Percentiles rank a stretch among this genome's conserved stretches.
These are phyloP conservation scores for Pittosporum tobira DNA, from an alignment of 129 eudicot genomes.

Conservation along the genomic window DNA sequence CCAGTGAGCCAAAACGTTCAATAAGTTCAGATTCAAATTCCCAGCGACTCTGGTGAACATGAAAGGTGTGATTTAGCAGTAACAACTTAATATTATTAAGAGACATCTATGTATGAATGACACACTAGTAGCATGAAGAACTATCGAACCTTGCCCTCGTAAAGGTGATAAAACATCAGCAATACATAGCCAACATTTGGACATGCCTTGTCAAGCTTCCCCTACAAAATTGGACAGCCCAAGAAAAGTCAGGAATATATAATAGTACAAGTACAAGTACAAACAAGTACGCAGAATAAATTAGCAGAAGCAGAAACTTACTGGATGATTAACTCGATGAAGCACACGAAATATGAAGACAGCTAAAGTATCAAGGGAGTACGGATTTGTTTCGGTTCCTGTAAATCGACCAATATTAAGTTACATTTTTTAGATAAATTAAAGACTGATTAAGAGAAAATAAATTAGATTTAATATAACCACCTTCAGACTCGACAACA, in stretches of 20 bases:
- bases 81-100: neutral
- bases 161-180: slow-evolving; percentile 89
- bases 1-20: slow-evolving; percentile 93
- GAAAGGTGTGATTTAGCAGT: neutral
- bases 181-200: slow-evolving; percentile 84
- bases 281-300: neutral
- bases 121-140: neutral
- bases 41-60: slow-evolving; percentile 45
- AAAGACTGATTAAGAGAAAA: neutral
- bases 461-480: neutral
- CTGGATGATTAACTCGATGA: slow-evolving; percentile 87
- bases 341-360: slow-evolving; percentile 83
- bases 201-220: slow-evolving; percentile 84
- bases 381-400: slow-evolving; percentile 94
- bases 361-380: slow-evolving; percentile 86
- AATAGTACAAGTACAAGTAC: neutral
- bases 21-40: slow-evolving; percentile 81
- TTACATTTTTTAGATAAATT: neutral
- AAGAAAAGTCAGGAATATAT: slow-evolving; percentile 11
- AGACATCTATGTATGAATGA: neutral
- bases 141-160: slow-evolving; percentile 78
- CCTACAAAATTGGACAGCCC: slow-evolving; percentile 38
- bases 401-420: too few species aligned
- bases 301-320: slow-evolving; percentile 19
- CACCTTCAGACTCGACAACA: slow-evolving; percentile 91